These are phyloP conservation scores for Colletotrichum eremochloae DNA, from an alignment of 2,329 filamentous ascomycete species.

Conservation along the genomic window DNA sequence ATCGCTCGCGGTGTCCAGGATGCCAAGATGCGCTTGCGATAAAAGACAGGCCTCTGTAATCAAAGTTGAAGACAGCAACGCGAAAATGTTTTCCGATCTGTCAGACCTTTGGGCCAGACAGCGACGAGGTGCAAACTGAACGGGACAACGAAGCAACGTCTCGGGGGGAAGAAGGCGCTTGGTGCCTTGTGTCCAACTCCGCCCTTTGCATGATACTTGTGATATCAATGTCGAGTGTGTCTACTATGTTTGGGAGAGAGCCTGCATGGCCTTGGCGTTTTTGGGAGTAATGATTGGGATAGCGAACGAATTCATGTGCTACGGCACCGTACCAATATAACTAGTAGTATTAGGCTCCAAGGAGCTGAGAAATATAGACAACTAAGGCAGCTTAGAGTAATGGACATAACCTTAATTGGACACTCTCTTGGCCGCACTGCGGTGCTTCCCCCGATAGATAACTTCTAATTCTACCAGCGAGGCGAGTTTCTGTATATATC, in stretches of 20 bases:
- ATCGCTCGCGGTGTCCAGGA: conserved; percentile 81
- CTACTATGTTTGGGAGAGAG: conserved; percentile 28
- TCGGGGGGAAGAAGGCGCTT: conserved; percentile 18
- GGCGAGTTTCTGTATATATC: not conserved
- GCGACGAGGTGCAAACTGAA: conserved; percentile 32
- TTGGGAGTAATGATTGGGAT: conserved; percentile 37
- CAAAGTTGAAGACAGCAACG: conserved; percentile 1
- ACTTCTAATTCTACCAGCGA: not conserved
- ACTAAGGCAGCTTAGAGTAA: conserved; percentile 40
- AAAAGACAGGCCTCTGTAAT: conserved; percentile 46
- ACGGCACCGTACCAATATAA: conserved; percentile 39
- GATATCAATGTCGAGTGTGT: conserved; percentile 40
- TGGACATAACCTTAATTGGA: conserved; percentile 39
- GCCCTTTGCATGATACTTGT: conserved; percentile 38
- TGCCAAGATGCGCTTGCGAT: conserved; percentile 79
- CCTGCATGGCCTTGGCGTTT: conserved; percentile 41
- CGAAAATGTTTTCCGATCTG: conserved; percentile 16
- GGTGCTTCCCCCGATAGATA: not conserved
- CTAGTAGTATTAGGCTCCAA: conserved; percentile 41
- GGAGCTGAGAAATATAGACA: conserved; percentile 40
- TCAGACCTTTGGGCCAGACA: conserved; percentile 9
- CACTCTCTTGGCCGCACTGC: not conserved
- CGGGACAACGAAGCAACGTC: conserved; percentile 34
- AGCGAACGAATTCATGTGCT: conserved; percentile 40
- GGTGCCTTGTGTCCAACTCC: conserved; percentile 34